Base-by-base conservation (phyloP, 352 stramenopile genomes). In the Globisporangium abappressorium region DNA sequence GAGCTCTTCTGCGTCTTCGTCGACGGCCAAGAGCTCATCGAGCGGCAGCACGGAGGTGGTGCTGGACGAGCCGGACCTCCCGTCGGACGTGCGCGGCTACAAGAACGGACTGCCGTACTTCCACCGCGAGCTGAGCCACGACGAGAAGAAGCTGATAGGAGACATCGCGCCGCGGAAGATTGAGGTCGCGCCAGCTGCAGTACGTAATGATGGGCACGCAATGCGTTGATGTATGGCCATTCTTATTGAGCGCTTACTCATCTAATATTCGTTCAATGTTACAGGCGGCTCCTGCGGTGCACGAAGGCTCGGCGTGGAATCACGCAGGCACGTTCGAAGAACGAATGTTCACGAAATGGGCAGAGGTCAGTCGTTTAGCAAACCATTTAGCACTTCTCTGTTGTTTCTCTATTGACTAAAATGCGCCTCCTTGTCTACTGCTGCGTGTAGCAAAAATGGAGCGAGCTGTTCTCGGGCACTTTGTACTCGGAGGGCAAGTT, bases 101-200 rank as follows among this genome's bases (percentile, higher is more conserved):
- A 93, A 93, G 81, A 93, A 95, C 64, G 87, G 87, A 0, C 34
- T 93, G 57, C 87, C 87, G 28, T 99, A 98, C 72, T 99, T 99
- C 80, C 97, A 99, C 76, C 94, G 97, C 67, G 97, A 99, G 75
- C 77, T 99, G 41, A 96, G 91, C 11, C 95, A 98, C 71, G 89
- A 99, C 66, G 94, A 97, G 43, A 98, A 98, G 73, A 84, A 76
- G 53, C 92, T 99, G 74, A 98, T 98, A 66, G 97, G 98, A 64
- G 98, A 99, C 76, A 98, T 95, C 69, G 85, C 87, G 38, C 90
- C 88, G 0, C 88, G 96, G 77, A 93, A 94, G 72, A 88, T 94
- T 41, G 81, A 89, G 58, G 61, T 73, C 1, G 76, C 80, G 15
- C 76, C 76, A 0, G 74, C 77, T 0, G 49, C 61, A 55, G 75